Evolutionary conservation across 768 basidiomycete genomes (phyloP).

Genomic region (Tubosaeta brunneosetosa): DNA sequence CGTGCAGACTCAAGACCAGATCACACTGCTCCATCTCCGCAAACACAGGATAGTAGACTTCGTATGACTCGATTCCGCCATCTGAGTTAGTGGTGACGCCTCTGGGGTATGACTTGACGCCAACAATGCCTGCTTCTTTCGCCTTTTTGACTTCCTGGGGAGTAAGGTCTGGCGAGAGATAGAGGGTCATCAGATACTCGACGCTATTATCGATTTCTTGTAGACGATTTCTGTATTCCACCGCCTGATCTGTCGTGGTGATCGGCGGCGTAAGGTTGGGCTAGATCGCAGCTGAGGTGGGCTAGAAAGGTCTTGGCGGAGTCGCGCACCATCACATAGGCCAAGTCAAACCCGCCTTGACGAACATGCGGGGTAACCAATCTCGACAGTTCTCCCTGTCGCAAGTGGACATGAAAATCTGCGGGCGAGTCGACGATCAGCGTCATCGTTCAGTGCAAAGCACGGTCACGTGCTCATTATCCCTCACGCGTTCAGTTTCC

Average conservation of each 20-base stretch:
- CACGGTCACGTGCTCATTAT: constrained; percentile 27
- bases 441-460: constrained; percentile 20
- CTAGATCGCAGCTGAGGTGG: constrained; percentile 37
- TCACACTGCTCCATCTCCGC: constrained; percentile 89
- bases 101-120: constrained; percentile 95
- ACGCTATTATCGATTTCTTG: constrained; percentile 69
- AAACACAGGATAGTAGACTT: constrained; percentile 89
- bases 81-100: constrained; percentile 98
- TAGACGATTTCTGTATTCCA: constrained; percentile 75
- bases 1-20: constrained; percentile 95
- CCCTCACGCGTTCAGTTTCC: constrained; percentile 29
- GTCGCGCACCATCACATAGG: constrained; percentile 87
- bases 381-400: constrained; percentile 76
- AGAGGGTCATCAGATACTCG: constrained; percentile 93
- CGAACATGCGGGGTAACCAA: constrained; percentile 89
- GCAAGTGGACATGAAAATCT: constrained; percentile 96
- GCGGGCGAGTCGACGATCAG: constrained; percentile 51
- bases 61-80: constrained; percentile 94
- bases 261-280: constrained; percentile 92
- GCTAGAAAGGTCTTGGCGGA: constrained; percentile 5
- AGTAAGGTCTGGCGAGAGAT: constrained; percentile 87
- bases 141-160: constrained; percentile 90
- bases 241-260: constrained; percentile 72
- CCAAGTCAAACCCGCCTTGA: constrained; percentile 83
- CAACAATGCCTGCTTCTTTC: constrained; percentile 72